Evolutionary conservation across 257 asterid species (phyloP), one percentile per base, ranked within the genome.

Genomic region (Apocynum venetum): DNA sequence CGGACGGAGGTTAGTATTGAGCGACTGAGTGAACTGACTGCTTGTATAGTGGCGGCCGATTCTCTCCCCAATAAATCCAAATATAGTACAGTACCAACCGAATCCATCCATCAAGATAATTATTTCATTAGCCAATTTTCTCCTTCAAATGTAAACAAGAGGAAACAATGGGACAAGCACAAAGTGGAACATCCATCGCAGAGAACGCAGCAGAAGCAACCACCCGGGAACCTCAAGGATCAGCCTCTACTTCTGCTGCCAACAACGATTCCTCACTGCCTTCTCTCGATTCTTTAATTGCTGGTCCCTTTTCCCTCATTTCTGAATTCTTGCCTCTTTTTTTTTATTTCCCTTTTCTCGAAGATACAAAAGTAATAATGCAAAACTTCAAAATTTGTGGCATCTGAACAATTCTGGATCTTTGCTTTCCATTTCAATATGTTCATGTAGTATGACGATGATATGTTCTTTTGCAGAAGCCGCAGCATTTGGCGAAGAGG

Each of bases 401-500:
- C n/a, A 11, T 17, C 31, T 61, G 6, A 57, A n/a, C 3, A 31
- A 63, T 63, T 8, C 64, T 14, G 0, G 43, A 43, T 56, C n/a
- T 41, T 41, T 65, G 71, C 9, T 17, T 0, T 70, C 66, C 64
- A 51, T 9, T 60, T 3, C 6, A 19, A 57, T 57, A 5, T 20
- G 3, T 57, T 36, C 40, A 51, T 31, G 46, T 13, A 6, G 35
- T 25, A 48, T 41, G 77, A 55, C 48, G 59, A 55, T 55, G 0
- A 20, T 46, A 35, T 36, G 40, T 44, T 6, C 17, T 44, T 64
- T 77, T 66, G 79, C 84, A 85, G 96, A 92, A 86, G 97, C 97
- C 74, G 93, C 92, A 10, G 97, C 97, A 25, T 92, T 87, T 35
- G 96, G 97, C 4, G 83, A 77, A 52, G 90, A 85, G 52, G 92